Percentiles rank a stretch among this genome's conserved stretches.
Evolutionary conservation across 1,284 basidiomycete species (phyloP).

Genomic region (Ustilago lituana): DNA sequence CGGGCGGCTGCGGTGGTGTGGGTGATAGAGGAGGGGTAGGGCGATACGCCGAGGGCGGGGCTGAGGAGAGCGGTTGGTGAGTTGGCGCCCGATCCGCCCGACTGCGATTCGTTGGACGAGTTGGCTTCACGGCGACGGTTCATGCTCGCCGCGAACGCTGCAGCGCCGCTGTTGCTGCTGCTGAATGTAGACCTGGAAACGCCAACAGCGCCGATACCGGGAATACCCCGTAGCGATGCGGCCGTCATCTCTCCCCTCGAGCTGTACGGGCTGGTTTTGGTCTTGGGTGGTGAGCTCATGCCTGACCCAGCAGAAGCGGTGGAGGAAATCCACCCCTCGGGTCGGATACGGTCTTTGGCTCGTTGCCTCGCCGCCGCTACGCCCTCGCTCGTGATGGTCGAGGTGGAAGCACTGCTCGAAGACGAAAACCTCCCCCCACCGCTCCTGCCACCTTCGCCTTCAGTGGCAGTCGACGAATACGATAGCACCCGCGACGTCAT

Average conservation of each 20-base stretch:
- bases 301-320: conserved; percentile 14
- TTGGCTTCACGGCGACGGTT: conserved; percentile 16
- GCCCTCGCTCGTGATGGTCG: conserved; percentile 20
- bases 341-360: conserved; percentile 30
- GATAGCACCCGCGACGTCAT: conserved; percentile 30
- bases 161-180: too few species aligned
- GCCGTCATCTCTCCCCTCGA: conserved; percentile 7
- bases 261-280: background rate
- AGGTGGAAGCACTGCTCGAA: conserved; percentile 20
- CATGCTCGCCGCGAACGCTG: too few species aligned
- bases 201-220: conserved; percentile 3
- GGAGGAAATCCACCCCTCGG: conserved; percentile 41
- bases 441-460: conserved; percentile 25
- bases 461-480: conserved; percentile 29
- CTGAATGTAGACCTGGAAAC: too few species aligned
- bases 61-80: conserved; percentile 35
- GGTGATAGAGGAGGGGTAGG: background rate
- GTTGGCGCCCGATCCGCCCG: conserved; percentile 23
- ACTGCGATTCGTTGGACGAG: conserved; percentile 35
- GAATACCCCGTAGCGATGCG: conserved; percentile 21
- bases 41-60: conserved; percentile 10
- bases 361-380: conserved; percentile 20
- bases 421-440: conserved; percentile 16
- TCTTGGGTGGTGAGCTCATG: conserved; percentile 23
- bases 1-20: too few species aligned